Conservation (phyloP, 371 early-diverging fungal species). For the Mortierella sp. region DNA sequence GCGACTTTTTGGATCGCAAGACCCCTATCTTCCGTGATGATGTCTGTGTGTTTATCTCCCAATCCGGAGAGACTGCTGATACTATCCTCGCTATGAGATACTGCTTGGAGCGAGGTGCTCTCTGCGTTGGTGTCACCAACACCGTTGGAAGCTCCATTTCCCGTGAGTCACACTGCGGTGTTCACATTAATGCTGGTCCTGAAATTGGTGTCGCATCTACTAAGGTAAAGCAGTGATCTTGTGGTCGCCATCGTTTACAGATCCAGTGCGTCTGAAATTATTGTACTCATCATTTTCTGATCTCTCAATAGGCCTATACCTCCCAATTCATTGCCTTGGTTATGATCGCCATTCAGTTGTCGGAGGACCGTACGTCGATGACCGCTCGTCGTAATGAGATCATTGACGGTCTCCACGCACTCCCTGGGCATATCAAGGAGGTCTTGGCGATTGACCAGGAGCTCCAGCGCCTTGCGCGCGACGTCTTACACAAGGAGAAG, state of each 20-base stretch:
- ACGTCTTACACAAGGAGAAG: conserved; percentile 86
- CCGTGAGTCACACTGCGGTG: conserved; percentile 99
- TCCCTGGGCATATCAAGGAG: conserved; percentile 93
- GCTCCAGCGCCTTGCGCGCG: conserved; percentile 86
- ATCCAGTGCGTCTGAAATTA: not conserved
- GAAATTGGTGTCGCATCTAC: conserved; percentile 99
- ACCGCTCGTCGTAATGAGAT: conserved; percentile 92
- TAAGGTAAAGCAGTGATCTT: conserved; percentile 67
- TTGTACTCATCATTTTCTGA: not conserved
- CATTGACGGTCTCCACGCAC: conserved; percentile 93
- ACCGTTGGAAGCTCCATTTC: conserved; percentile 98
- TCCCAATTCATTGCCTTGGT: conserved; percentile 97
- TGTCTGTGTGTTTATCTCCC: conserved; percentile 99
- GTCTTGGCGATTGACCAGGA: conserved; percentile 88
- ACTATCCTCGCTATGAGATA: conserved; percentile 98
- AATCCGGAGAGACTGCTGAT: conserved; percentile 99
- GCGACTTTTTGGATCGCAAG: conserved; percentile 97
- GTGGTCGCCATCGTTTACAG: not conserved
- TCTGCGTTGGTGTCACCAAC: conserved; percentile 99
- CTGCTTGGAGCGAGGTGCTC: conserved; percentile 97
- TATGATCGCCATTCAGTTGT: conserved; percentile 97
- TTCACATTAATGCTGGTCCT: conserved; percentile 99
- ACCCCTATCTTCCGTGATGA: conserved; percentile 98
- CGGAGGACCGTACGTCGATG: conserved; percentile 92
- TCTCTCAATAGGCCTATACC: conserved; percentile 87